phyloP scores from a whole-genome alignment of 208 protist species.

The Blastocrithidia nonstop region DNA sequence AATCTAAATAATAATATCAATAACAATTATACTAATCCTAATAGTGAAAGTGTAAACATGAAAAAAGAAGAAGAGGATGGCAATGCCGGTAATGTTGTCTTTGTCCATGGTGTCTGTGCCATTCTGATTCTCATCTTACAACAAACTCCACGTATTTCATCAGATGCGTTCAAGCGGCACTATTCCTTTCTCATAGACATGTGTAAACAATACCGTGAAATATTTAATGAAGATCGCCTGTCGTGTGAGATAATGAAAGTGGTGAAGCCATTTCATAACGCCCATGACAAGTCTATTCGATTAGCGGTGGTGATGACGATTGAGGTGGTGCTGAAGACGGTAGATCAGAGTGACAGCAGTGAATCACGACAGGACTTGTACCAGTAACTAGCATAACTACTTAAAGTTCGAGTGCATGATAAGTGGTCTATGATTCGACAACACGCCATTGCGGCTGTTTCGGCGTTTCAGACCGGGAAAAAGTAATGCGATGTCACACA shows the following conservation, averaged over 20 bases:
- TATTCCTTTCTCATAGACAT: conserved; percentile 61
- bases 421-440: conserved; percentile 54
- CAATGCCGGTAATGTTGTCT: too few relatives aligned
- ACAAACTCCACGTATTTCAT: conserved; percentile 44
- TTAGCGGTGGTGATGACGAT: conserved; percentile 54
- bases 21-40: too few relatives aligned
- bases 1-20: too few relatives aligned
- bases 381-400: conserved; percentile 48
- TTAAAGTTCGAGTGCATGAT: conserved; percentile 75
- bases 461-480: conserved; percentile 71
- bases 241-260: conserved; percentile 35
- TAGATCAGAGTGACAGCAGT: conserved; percentile 59
- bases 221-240: conserved; percentile 29
- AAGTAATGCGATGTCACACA: conserved; percentile 76
- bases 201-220: conserved; percentile 42
- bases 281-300: conserved; percentile 67
- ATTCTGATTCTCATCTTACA: conserved; percentile 60
- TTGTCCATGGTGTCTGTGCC: conserved; percentile 19
- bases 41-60: too few relatives aligned
- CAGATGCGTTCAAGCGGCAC: conserved; percentile 58
- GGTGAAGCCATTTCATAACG: conserved; percentile 63
- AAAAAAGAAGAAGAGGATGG: too few relatives aligned
- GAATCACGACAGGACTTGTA: conserved; percentile 78
- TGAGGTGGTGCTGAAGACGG: conserved; percentile 51
- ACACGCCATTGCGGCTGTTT: conserved; percentile 35